Base-by-base conservation (phyloP, 2,329 filamentous ascomycete species). In the Rutstroemia sp. region DNA sequence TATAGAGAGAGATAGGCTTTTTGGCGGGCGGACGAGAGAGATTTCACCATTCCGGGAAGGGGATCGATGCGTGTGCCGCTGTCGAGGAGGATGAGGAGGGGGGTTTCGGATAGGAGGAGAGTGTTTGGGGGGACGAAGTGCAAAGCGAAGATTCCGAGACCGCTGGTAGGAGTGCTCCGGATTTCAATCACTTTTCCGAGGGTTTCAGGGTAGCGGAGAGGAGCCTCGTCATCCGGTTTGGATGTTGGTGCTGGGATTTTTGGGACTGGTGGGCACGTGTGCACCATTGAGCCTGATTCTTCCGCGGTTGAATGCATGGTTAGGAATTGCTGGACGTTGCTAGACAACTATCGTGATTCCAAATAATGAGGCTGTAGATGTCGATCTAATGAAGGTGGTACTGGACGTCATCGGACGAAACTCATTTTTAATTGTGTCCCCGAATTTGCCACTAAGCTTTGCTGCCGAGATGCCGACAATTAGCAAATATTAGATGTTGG, bases 111-210 rank as follows among this genome's bases (percentile, higher is more conserved):
- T 10, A 66, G 55, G 30, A 67, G 49, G 12, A 64, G 37, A 9
- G 57, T 61, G 12, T 58, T 58, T 17, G 60, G 42, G 1, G 50
- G 46, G 17, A 67, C 63, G 38, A 62, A 59, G 14, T 42, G 27
- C 16, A 58, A 46, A 1, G 65, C 61, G 37, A 66, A 66, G 44
- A 67, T 50, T 9, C 64, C 65, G 9, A 64, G 57, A 25, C 61
- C 63, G 45, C 60, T 63, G 17, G 46, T 41, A 38, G 61, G 58
- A 10, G 61, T 51, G 9, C 53, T 42, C 10, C 52, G 58, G 23
- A 65, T 47, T 39, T 63, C 57, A n/a, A 64, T 60, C 2, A 66
- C 30, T 3, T 37, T 57, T 19, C 59, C 60, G 9, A 65, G 44
- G 1, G 63, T 65, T 16, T 66, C 63, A 5, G 63, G 64, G 21